These are phyloP conservation scores for Solanum piurae DNA, from an alignment of 257 asterid species.

Conservation along the genomic window DNA sequence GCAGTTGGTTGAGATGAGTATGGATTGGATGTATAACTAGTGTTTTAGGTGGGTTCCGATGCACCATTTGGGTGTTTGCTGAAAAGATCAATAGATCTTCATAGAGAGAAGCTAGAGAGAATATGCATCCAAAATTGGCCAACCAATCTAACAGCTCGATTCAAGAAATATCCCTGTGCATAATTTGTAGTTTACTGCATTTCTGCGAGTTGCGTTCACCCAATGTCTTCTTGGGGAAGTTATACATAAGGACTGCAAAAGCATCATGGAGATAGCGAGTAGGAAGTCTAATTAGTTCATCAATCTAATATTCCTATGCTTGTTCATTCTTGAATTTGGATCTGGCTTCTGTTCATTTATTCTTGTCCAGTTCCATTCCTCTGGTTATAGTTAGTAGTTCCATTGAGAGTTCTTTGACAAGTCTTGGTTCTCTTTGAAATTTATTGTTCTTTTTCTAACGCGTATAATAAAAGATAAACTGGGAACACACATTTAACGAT, in stretches of 20 bases:
- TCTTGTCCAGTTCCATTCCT: not conserved
- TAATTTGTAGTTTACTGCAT: not conserved
- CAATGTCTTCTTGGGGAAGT: not conserved
- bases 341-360: not conserved
- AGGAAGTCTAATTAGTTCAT: not conserved
- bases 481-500: not conserved
- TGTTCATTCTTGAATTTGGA: not conserved
- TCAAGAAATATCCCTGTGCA: not conserved
- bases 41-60: not conserved
- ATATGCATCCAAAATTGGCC: not conserved
- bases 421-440: not conserved
- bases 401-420: not conserved
- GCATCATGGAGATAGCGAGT: not conserved
- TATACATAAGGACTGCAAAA: not conserved
- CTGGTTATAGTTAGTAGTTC: not conserved
- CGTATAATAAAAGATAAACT: not conserved
- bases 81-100: not conserved
- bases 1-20: not conserved
- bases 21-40: not conserved
- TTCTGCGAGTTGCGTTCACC: not conserved
- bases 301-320: not conserved
- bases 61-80: not conserved
- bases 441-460: not conserved
- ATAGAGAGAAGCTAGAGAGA: not conserved
- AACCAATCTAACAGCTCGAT: not conserved